Evolutionary conservation across 177 flowering plant genomes (phyloP).

Genomic region (Vitis hybrid): DNA sequence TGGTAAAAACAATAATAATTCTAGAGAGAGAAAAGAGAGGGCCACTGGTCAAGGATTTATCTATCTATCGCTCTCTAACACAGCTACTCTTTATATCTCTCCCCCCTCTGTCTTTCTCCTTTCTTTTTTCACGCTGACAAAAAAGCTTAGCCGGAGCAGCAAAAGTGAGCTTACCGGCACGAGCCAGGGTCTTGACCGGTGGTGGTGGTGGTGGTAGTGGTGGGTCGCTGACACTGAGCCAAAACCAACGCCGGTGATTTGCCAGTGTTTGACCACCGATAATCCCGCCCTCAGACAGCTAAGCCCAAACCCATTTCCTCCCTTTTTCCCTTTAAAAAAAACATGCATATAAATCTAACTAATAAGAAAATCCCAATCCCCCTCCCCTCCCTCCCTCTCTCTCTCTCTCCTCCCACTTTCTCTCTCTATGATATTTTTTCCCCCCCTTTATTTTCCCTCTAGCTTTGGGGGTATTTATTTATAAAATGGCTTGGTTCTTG

Average conservation of each 20-base stretch:
- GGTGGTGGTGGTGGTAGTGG: not conserved
- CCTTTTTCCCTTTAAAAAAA: not conserved
- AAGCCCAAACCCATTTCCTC: conserved; percentile 7
- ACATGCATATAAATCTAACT: too few relatives aligned
- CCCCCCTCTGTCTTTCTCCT: too few relatives aligned
- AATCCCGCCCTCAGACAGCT: conserved; percentile 32
- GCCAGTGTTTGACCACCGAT: conserved; percentile 23
- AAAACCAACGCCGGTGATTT: conserved; percentile 15
- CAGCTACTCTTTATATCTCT: too few relatives aligned
- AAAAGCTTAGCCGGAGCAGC: not conserved
- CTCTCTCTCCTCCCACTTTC: not conserved
- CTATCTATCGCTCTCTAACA: not conserved
- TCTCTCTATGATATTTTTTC: too few relatives aligned
- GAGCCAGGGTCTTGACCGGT: not conserved
- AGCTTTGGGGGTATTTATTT: too few relatives aligned
- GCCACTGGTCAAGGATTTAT: conserved; percentile 2
- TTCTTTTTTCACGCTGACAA: not conserved
- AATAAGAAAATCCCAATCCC: not conserved
- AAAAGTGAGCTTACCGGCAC: not conserved
- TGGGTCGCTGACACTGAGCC: not conserved
- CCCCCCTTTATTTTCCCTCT: too few relatives aligned
- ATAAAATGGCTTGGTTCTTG: too few relatives aligned
- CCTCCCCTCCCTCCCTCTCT: not conserved
- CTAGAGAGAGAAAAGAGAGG: conserved; percentile 11
- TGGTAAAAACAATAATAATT: not conserved